These are phyloP conservation scores for Lodderomyces oxycetoniae DNA, from an alignment of 1,139 yeast genomes.

Conservation along the genomic window DNA sequence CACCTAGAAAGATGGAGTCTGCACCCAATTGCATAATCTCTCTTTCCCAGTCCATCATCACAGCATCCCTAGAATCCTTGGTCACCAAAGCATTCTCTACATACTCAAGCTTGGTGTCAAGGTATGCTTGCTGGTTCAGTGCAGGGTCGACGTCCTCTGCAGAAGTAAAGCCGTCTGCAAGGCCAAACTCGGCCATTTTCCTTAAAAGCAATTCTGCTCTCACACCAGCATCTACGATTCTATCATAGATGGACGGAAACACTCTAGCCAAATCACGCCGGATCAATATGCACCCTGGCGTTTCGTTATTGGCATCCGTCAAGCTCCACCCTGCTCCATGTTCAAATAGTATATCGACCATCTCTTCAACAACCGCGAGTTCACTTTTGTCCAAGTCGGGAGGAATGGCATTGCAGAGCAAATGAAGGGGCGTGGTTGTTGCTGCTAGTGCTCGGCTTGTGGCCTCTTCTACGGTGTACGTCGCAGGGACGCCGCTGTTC, in stretches of 20 bases:
- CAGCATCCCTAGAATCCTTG: conserved; percentile 74
- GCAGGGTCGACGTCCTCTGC: conserved; percentile 37
- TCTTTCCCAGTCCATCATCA: conserved; percentile 97
- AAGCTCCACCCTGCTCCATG: conserved; percentile 93
- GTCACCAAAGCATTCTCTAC: conserved; percentile 70
- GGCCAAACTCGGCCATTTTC: conserved; percentile 59
- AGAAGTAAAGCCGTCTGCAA: not conserved
- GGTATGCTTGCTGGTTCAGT: conserved; percentile 58
- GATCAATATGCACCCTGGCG: conserved; percentile 70
- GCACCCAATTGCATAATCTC: conserved; percentile 79
- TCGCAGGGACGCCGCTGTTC: conserved; percentile 68
- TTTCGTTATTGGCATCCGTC: conserved; percentile 58
- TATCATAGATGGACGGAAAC: conserved; percentile 44
- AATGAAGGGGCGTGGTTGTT: conserved; percentile 70
- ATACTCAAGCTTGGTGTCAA: conserved; percentile 65
- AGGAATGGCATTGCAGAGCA: conserved; percentile 53
- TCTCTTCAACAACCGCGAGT: conserved; percentile 38
- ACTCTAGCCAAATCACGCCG: conserved; percentile 41
- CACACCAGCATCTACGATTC: conserved; percentile 81
- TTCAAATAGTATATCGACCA: conserved; percentile 66
- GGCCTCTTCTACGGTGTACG: conserved; percentile 77
- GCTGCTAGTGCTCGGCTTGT: conserved; percentile 46
- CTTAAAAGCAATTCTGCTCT: conserved; percentile 81
- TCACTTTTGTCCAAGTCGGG: conserved; percentile 41
- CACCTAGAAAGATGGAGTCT: conserved; percentile 52